phyloP scores from a whole-genome alignment of 805 yeast genomes.

The Wickerhamomyces hampshirensis region DNA sequence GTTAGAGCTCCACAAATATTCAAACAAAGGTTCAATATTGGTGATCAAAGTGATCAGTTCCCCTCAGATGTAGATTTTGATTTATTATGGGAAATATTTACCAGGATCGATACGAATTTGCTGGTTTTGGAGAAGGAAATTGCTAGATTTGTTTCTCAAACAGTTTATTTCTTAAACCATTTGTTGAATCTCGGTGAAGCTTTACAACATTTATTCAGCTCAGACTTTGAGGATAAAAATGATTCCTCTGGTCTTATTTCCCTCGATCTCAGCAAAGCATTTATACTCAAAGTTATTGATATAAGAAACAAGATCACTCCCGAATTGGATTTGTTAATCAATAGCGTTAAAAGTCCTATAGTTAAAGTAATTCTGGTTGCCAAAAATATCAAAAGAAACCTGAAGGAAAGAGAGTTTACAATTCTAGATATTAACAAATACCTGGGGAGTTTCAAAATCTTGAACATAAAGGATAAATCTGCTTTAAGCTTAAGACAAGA shows the following conservation, averaged over 20 bases:
- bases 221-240: conserved; percentile 5
- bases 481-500: conserved; percentile 34
- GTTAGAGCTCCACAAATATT: conserved; percentile 87
- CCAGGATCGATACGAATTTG: conserved; percentile 1
- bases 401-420: conserved; percentile 29
- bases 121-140: conserved; percentile 14
- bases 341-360: conserved; percentile 22
- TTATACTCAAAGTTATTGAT: conserved; percentile 5
- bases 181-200: conserved; percentile 4
- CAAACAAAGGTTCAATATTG: conserved; percentile 85
- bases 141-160: conserved; percentile 3
- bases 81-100: conserved; percentile 2
- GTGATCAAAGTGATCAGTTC: conserved; percentile 29
- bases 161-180: conserved; percentile 6
- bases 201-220: conserved; percentile 9
- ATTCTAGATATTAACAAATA: conserved; percentile 36
- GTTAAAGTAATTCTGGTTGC: conserved; percentile 11
- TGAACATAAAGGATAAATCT: conserved; percentile 22
- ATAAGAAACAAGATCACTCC: conserved; percentile 3
- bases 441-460: conserved; percentile 18
- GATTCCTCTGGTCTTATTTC: neutral
- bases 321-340: conserved; percentile 24
- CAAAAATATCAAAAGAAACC: conserved; percentile 25
- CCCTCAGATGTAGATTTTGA: conserved; percentile 42
- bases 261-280: neutral